Evolutionary conservation across 208 protist genomes (phyloP).

Genomic region (Trypanosoma theileri): DNA sequence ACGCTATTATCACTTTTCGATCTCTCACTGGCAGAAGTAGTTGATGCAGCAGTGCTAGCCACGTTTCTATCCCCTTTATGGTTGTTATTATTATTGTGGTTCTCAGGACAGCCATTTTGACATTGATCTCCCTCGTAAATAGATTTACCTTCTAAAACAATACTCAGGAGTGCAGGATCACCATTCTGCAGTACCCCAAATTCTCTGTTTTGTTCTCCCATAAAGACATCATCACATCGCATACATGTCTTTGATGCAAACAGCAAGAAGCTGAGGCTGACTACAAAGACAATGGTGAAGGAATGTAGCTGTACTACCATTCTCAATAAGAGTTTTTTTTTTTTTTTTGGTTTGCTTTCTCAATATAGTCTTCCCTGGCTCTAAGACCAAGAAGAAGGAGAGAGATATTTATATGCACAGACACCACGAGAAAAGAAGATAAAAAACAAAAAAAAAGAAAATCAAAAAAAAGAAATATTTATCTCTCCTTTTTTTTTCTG

Average conservation of each 20-base stretch:
- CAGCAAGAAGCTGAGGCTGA: neutral
- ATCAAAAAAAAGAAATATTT: neutral
- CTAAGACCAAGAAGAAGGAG: neutral
- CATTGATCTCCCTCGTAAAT: neutral
- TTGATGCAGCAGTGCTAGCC: too few species aligned
- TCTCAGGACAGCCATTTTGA: neutral
- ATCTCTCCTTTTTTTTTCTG: neutral
- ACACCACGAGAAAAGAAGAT: neutral
- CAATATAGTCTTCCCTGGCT: neutral
- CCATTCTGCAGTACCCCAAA: slow-evolving; percentile 11
- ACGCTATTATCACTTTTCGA: neutral
- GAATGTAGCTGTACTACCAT: neutral
- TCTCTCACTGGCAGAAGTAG: too few species aligned
- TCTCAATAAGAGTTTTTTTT: neutral
- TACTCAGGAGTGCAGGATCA: slow-evolving; percentile 2
- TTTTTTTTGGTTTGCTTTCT: slow-evolving; percentile 5
- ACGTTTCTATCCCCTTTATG: too few species aligned
- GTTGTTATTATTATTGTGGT: neutral
- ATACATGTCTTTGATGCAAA: neutral
- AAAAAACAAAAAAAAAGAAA: neutral
- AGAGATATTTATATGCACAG: neutral
- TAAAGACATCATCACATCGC: slow-evolving; percentile 15
- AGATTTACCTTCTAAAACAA: neutral
- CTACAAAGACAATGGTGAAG: neutral
- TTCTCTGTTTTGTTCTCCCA: neutral